Evolutionary conservation across 352 stramenopile genomes (phyloP).

Genomic region (Lagenidium giganteum): DNA sequence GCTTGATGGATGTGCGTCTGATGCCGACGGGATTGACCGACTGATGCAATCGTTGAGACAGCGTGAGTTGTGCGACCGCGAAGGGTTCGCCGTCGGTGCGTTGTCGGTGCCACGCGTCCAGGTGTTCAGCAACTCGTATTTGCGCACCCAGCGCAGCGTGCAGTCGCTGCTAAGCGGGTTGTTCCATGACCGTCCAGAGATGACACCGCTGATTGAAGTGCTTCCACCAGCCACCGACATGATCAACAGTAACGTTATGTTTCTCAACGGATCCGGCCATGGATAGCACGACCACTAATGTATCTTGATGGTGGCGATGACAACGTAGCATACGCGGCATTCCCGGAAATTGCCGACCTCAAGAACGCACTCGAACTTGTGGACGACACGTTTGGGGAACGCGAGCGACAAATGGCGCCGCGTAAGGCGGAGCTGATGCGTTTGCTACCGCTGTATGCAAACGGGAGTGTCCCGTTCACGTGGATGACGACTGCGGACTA

Average conservation of each 20-base stretch:
- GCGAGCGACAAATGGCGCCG: conserved; percentile 47
- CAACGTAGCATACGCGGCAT: conserved; percentile 49
- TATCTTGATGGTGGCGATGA: not conserved
- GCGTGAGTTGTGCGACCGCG: conserved; percentile 31
- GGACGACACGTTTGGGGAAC: conserved; percentile 34
- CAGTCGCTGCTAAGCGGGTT: conserved; percentile 55
- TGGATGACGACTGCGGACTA: conserved; percentile 75
- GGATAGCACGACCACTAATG: not conserved
- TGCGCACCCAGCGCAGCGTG: conserved; percentile 73
- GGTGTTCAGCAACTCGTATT: conserved; percentile 70
- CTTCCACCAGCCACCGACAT: conserved; percentile 64
- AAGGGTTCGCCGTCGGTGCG: conserved; percentile 34
- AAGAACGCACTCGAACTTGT: conserved; percentile 46
- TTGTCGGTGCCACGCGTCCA: conserved; percentile 32
- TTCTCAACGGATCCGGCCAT: not conserved
- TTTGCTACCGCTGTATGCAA: conserved; percentile 44
- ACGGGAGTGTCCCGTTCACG: conserved; percentile 32
- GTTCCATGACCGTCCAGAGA: conserved; percentile 24
- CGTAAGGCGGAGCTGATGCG: conserved; percentile 48
- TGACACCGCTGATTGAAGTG: conserved; percentile 41
- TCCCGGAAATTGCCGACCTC: conserved; percentile 54
- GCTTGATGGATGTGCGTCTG: too few relatives aligned
- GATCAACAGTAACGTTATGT: conserved; percentile 64
- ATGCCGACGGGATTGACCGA: too few relatives aligned
- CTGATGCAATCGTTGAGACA: too few relatives aligned